Conservation (phyloP, 352 stramenopile genomes). For the Globisporangium yorkense region DNA sequence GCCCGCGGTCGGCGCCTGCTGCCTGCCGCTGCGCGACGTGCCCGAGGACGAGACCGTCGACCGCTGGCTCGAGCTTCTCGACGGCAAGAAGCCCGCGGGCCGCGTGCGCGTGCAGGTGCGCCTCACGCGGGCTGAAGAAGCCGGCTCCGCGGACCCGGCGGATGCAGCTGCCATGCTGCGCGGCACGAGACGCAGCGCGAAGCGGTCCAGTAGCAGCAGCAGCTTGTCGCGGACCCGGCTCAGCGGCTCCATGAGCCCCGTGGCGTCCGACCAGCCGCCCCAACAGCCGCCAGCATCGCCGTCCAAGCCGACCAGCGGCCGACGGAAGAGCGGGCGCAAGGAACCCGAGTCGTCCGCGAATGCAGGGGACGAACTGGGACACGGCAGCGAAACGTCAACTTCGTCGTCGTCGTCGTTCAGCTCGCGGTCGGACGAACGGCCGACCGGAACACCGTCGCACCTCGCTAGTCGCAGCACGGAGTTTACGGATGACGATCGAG, state of each 20-base stretch:
- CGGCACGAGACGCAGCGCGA: neutral
- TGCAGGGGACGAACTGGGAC: conserved; percentile 18
- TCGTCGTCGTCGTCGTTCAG: conserved; percentile 9
- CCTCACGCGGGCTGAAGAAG: conserved; percentile 29
- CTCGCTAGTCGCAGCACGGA: neutral
- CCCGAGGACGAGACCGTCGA: conserved; percentile 39
- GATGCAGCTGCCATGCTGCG: conserved; percentile 2
- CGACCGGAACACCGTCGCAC: neutral
- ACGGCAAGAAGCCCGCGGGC: conserved; percentile 49
- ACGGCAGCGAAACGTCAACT: conserved; percentile 23
- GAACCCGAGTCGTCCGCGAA: neutral
- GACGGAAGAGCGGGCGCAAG: neutral
- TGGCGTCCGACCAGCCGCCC: neutral
- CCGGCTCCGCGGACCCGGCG: conserved; percentile 12
- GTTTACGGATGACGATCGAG: conserved; percentile 8
- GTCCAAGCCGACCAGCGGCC: neutral
- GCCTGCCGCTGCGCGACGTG: conserved; percentile 40
- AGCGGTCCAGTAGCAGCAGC: conserved; percentile 5
- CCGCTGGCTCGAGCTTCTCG: conserved; percentile 50
- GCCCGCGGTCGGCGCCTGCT: conserved; percentile 42
- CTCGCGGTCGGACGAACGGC: conserved; percentile 5
- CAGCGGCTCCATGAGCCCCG: conserved; percentile 10
- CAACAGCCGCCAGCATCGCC: neutral
- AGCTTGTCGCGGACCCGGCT: conserved; percentile 12
- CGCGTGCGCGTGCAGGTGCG: conserved; percentile 63